These are phyloP conservation scores for Talaromyces sp. DNA, from an alignment of 2,329 filamentous ascomycete species.

Conservation along the genomic window DNA sequence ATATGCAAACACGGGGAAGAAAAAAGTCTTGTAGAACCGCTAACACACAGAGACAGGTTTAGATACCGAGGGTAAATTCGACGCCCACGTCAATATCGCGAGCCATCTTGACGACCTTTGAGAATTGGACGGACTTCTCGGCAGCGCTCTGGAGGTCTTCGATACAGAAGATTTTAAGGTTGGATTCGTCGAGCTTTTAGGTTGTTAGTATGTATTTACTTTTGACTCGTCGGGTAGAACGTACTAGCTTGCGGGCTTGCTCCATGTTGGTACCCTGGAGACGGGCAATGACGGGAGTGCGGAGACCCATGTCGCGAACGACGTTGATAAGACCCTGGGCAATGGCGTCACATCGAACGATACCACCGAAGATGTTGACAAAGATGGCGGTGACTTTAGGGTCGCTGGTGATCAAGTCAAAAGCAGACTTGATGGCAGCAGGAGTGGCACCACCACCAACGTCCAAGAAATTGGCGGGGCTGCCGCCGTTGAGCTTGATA, in stretches of 20 bases:
- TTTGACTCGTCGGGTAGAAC: slow-evolving; percentile 23
- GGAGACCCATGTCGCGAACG: slow-evolving; percentile 88
- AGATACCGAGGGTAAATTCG: slow-evolving; percentile 93
- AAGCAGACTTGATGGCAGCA: slow-evolving; percentile 93
- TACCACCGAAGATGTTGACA: slow-evolving; percentile 99
- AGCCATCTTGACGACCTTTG: slow-evolving; percentile 98
- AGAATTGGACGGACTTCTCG: slow-evolving; percentile 98
- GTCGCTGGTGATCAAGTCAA: slow-evolving; percentile 97
- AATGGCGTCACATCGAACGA: slow-evolving; percentile 96
- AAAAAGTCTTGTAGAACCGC: slow-evolving; percentile 5
- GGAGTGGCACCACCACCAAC: slow-evolving; percentile 97
- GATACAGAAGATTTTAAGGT: slow-evolving; percentile 99
- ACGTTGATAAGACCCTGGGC: slow-evolving; percentile 94
- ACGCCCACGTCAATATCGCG: slow-evolving; percentile 97
- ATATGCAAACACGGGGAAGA: neutral
- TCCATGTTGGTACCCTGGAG: slow-evolving; percentile 99
- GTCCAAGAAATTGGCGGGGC: slow-evolving; percentile 97
- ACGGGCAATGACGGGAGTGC: slow-evolving; percentile 94
- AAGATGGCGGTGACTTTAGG: slow-evolving; percentile 98
- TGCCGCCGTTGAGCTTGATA: slow-evolving; percentile 97
- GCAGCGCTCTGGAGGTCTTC: slow-evolving; percentile 96
- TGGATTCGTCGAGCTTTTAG: slow-evolving; percentile 80
- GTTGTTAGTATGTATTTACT: neutral
- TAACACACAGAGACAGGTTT: slow-evolving; percentile 35
- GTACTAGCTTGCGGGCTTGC: slow-evolving; percentile 74